These are phyloP conservation scores for Vanrija humicola DNA, from an alignment of 1,284 basidiomycete species.

Conservation along the genomic window DNA sequence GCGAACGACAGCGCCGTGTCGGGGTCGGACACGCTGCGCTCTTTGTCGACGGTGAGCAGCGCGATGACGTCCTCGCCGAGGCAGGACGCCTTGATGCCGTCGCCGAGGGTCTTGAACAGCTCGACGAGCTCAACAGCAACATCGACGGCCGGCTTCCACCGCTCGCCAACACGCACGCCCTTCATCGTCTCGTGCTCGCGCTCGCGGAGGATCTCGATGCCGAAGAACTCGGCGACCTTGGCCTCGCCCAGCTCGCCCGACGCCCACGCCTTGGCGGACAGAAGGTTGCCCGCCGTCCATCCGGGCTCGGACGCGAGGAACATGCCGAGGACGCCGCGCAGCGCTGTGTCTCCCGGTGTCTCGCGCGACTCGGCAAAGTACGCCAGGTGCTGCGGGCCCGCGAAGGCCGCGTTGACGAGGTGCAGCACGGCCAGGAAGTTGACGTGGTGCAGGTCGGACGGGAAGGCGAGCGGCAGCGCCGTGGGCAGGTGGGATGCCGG, in stretches of 20 bases:
- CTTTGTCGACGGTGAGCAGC: slow-evolving; percentile 2
- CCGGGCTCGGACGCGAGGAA: slow-evolving; percentile 27
- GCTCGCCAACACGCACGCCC: slow-evolving; percentile 30
- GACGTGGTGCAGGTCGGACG: slow-evolving; percentile 28
- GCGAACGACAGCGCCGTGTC: slow-evolving; percentile 14
- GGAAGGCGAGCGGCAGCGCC: slow-evolving; percentile 32
- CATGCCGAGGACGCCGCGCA: slow-evolving; percentile 31
- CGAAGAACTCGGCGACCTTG: slow-evolving; percentile 28
- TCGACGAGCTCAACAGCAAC: slow-evolving; percentile 16
- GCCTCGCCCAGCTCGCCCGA: slow-evolving; percentile 16
- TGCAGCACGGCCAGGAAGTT: slow-evolving; percentile 32
- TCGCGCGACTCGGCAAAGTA: slow-evolving; percentile 20
- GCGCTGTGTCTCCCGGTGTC: slow-evolving; percentile 20
- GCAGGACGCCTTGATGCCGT: slow-evolving; percentile 13
- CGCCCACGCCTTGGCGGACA: slow-evolving; percentile 23
- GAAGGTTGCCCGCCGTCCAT: slow-evolving; percentile 23
- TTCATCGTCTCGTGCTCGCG: slow-evolving; percentile 32
- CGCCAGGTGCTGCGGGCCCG: slow-evolving; percentile 15
- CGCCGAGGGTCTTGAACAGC: slow-evolving; percentile 19
- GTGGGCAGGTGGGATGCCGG: slow-evolving; percentile 28
- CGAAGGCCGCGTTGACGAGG: slow-evolving; percentile 17
- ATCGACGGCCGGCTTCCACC: slow-evolving; percentile 18
- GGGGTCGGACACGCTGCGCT: slow-evolving; percentile 1
- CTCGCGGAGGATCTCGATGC: slow-evolving; percentile 27
- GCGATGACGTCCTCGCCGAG: slow-evolving; percentile 27